Evolutionary conservation across 257 asterid species (phyloP).

Genomic region (Solanum okadae): DNA sequence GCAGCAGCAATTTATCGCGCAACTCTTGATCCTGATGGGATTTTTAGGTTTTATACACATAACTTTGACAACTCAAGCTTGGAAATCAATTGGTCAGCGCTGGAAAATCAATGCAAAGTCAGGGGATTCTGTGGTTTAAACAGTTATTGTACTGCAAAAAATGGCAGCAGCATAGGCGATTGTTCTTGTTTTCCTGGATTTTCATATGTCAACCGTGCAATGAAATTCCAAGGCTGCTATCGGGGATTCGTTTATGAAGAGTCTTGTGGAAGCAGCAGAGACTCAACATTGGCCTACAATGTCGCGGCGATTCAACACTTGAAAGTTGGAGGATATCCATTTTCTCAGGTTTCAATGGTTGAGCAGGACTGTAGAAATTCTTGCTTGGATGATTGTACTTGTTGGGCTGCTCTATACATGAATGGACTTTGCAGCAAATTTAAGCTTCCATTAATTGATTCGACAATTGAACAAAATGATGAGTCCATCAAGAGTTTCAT

Average conservation of each 20-base stretch:
- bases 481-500: slow-evolving; percentile 13
- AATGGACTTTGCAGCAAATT: slow-evolving; percentile 25
- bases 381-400: slow-evolving; percentile 41
- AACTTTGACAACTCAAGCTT: slow-evolving; percentile 6
- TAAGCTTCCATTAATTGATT: slow-evolving; percentile 38
- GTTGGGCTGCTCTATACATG: slow-evolving; percentile 30
- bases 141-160: slow-evolving; percentile 21
- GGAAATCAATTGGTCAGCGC: slow-evolving; percentile 8
- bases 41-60: slow-evolving; percentile 28
- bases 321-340: background rate
- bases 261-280: slow-evolving; percentile 8
- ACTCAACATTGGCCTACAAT: background rate
- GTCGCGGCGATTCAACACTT: background rate
- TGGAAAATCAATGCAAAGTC: slow-evolving; percentile 21
- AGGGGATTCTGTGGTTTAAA: slow-evolving; percentile 42
- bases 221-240: slow-evolving; percentile 24
- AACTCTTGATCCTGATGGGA: slow-evolving; percentile 35
- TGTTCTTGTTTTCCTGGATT: slow-evolving; percentile 50
- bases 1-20: slow-evolving; percentile 15
- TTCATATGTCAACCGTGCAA: slow-evolving; percentile 6
- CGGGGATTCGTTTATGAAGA: background rate
- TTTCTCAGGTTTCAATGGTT: background rate
- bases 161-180: background rate
- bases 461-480: slow-evolving; percentile 1
- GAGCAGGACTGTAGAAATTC: slow-evolving; percentile 19